Conservation (phyloP, 208 protist species). For the Leishmania guyanensis region DNA sequence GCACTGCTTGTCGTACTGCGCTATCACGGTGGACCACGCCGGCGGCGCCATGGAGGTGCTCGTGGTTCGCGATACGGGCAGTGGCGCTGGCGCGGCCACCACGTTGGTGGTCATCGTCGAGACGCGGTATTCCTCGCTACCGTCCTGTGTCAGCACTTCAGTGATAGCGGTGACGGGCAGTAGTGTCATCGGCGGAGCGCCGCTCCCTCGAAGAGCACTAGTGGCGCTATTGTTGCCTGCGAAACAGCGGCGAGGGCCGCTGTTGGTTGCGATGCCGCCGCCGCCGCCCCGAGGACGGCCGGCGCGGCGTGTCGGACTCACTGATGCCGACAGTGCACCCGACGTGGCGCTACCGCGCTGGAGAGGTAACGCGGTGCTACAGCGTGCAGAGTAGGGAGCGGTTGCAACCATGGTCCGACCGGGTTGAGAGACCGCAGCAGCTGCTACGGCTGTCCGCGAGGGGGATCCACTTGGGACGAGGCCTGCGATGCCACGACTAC, state of each 20-base stretch:
- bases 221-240: neutral
- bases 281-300: conserved; percentile 2
- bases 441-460: conserved; percentile 1
- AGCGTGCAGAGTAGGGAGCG: conserved; percentile 22
- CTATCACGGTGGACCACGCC: conserved; percentile 24
- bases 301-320: conserved; percentile 21
- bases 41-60: conserved; percentile 3
- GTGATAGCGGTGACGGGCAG: neutral
- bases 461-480: neutral
- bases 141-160: neutral
- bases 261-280: neutral
- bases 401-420: neutral
- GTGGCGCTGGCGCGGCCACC: conserved; percentile 4
- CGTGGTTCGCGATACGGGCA: neutral
- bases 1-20: conserved; percentile 39
- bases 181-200: neutral
- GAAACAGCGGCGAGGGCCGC: conserved; percentile 11
- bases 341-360: conserved; percentile 29
- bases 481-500: neutral
- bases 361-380: conserved; percentile 24
- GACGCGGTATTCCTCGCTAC: neutral
- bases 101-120: neutral
- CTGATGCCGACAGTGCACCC: conserved; percentile 7
- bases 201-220: neutral
- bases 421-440: neutral